Conservation (phyloP, 1,139 yeast species). For the Pichia sp. region DNA sequence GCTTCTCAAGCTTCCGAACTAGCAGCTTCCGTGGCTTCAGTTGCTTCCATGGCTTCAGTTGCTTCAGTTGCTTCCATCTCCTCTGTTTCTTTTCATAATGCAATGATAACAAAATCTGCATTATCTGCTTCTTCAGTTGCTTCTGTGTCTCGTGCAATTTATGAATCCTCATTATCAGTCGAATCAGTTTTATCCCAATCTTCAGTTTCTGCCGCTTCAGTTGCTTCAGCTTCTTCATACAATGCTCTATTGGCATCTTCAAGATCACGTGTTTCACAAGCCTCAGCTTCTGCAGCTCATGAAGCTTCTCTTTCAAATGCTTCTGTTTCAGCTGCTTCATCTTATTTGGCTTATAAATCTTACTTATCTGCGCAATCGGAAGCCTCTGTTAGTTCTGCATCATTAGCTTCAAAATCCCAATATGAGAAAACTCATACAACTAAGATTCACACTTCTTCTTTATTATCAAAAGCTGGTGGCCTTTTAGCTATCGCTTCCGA, state of each 20-base stretch:
- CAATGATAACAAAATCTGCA: slow-evolving; percentile 19
- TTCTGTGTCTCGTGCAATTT: slow-evolving; percentile 4
- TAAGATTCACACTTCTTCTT: slow-evolving; percentile 5
- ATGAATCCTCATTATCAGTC: slow-evolving; percentile 17
- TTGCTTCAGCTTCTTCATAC: slow-evolving; percentile 16
- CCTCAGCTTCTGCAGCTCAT: slow-evolving; percentile 9
- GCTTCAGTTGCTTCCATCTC: slow-evolving; percentile 17
- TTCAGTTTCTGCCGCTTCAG: slow-evolving; percentile 20
- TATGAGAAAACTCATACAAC: slow-evolving; percentile 26
- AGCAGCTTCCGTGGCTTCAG: slow-evolving; percentile 24
- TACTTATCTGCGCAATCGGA: slow-evolving; percentile 20
- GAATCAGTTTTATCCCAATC: slow-evolving; percentile 21
- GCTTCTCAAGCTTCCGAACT: no score
- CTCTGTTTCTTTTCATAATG: slow-evolving; percentile 7
- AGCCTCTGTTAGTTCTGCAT: slow-evolving; percentile 14
- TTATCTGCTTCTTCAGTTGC: slow-evolving; percentile 10
- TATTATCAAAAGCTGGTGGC: slow-evolving; percentile 26
- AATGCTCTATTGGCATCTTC: slow-evolving; percentile 11
- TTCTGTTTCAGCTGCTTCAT: slow-evolving; percentile 9
- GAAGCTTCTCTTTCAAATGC: no score
- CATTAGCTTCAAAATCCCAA: slow-evolving; percentile 9
- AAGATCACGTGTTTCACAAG: neutral
- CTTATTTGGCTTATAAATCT: slow-evolving; percentile 17
- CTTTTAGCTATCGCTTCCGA: slow-evolving; percentile 28
- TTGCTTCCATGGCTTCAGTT: slow-evolving; percentile 20